A percentile compares a stretch with the other conserved stretches of the same genome.
These are phyloP conservation scores for Austroboletus rostrupii DNA, from an alignment of 1,284 basidiomycete genomes.

Conservation along the genomic window DNA sequence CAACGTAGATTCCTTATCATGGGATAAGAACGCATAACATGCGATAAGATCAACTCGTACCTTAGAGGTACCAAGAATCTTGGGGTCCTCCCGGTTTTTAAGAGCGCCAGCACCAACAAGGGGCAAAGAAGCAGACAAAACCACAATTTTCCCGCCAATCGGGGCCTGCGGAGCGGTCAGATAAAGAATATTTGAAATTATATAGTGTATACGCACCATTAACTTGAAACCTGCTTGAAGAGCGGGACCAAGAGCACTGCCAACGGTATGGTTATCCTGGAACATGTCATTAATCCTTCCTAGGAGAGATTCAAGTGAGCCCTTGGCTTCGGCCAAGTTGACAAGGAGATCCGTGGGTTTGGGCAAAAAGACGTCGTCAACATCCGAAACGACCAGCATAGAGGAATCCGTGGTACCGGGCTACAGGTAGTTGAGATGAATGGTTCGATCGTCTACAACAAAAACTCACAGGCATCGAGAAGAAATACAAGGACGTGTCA, in stretches of 20 bases:
- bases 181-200: neutral
- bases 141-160: constrained; percentile 94
- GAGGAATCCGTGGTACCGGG: constrained; percentile 81
- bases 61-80: constrained; percentile 93
- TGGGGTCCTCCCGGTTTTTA: constrained; percentile 96
- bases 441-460: neutral
- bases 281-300: constrained; percentile 93
- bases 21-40: constrained; percentile 8
- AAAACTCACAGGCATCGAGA: constrained; percentile 74
- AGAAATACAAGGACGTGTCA: constrained; percentile 94
- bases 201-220: constrained; percentile 50
- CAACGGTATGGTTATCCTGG: constrained; percentile 86
- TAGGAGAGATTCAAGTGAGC: constrained; percentile 81
- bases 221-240: constrained; percentile 96
- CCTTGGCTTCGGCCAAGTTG: constrained; percentile 84
- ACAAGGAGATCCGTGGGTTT: constrained; percentile 95
- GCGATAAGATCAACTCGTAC: constrained; percentile 34
- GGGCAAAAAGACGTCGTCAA: constrained; percentile 96
- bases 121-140: constrained; percentile 85
- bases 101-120: constrained; percentile 88
- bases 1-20: constrained; percentile 71
- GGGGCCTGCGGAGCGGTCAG: constrained; percentile 49
- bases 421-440: constrained; percentile 33
- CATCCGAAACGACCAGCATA: constrained; percentile 96
- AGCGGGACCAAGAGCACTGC: constrained; percentile 94